These are phyloP conservation scores for Solanum dulcamara DNA, from an alignment of 257 asterid genomes.

Conservation along the genomic window DNA sequence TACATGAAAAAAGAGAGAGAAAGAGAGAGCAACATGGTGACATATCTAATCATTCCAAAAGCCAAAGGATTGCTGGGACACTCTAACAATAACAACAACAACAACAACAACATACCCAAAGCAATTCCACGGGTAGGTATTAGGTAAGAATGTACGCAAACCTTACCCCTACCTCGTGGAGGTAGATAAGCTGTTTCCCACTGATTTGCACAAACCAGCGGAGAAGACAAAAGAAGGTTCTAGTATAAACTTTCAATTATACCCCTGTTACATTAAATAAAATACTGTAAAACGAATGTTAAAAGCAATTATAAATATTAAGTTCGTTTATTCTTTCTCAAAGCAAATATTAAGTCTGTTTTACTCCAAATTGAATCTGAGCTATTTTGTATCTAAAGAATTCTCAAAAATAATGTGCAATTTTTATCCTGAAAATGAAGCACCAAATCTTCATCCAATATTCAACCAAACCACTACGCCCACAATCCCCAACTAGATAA, in stretches of 20 bases:
- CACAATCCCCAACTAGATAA: not conserved
- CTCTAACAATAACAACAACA: too few relatives aligned
- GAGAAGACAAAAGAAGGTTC: not conserved
- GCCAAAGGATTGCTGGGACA: too few relatives aligned
- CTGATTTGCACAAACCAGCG: not conserved
- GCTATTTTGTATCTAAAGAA: not conserved
- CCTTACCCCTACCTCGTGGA: too few relatives aligned
- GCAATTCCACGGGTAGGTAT: too few relatives aligned
- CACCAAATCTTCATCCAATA: not conserved
- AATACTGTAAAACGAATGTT: not conserved
- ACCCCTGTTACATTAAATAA: not conserved
- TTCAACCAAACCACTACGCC: not conserved
- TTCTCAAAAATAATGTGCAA: not conserved
- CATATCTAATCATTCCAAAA: not conserved
- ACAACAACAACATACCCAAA: too few relatives aligned
- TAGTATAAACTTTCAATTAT: not conserved
- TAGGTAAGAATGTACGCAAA: too few relatives aligned
- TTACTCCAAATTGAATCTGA: not conserved
- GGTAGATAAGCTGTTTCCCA: not conserved
- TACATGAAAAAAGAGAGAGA: not conserved
- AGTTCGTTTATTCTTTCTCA: not conserved
- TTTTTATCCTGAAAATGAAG: not conserved
- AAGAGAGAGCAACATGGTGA: not conserved
- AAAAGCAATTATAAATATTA: not conserved
- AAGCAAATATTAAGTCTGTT: not conserved